Conservation (phyloP, 805 yeast species). For the Starmerella bombi region DNA sequence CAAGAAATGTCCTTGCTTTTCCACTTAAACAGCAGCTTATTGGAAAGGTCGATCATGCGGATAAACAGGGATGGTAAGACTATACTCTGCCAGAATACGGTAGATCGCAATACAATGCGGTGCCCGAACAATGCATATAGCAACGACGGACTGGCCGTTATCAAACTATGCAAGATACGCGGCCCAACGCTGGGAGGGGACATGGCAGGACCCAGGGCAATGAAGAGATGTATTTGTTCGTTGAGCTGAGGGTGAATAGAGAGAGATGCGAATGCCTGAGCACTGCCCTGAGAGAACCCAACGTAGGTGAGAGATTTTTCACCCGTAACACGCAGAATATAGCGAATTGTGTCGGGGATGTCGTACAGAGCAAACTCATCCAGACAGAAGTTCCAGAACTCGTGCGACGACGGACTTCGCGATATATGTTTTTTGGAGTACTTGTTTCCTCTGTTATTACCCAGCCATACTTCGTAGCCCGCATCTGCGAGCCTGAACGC, state of each 20-base stretch:
- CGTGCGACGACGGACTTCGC: slow-evolving; percentile 32
- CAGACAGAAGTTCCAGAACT: slow-evolving; percentile 80
- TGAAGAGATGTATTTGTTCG: slow-evolving; percentile 39
- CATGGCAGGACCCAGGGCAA: slow-evolving; percentile 89
- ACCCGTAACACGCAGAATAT: slow-evolving; percentile 44
- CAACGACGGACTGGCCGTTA: slow-evolving; percentile 62
- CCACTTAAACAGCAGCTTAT: slow-evolving; percentile 69
- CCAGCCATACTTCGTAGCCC: slow-evolving; percentile 95
- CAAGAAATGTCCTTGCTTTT: slow-evolving; percentile 52
- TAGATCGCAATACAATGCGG: slow-evolving; percentile 60
- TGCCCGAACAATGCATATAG: slow-evolving; percentile 62
- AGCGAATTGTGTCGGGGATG: slow-evolving; percentile 71
- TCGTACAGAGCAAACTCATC: slow-evolving; percentile 89
- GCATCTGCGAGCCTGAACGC: slow-evolving; percentile 67
- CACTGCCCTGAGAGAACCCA: slow-evolving; percentile 90
- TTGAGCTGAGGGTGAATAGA: slow-evolving; percentile 52
- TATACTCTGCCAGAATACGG: slow-evolving; percentile 63
- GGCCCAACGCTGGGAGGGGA: slow-evolving; percentile 78
- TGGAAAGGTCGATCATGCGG: slow-evolving; percentile 56
- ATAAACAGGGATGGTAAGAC: slow-evolving; percentile 67
- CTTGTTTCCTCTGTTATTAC: slow-evolving; percentile 86
- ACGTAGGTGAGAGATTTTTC: slow-evolving; percentile 44
- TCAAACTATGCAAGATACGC: slow-evolving; percentile 57
- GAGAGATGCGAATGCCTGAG: slow-evolving; percentile 79
- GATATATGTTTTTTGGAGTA: slow-evolving; percentile 66